Evolutionary conservation across 768 basidiomycete species (phyloP), one percentile per base, ranked within the genome.

Genomic region (Collybia mongolica): DNA sequence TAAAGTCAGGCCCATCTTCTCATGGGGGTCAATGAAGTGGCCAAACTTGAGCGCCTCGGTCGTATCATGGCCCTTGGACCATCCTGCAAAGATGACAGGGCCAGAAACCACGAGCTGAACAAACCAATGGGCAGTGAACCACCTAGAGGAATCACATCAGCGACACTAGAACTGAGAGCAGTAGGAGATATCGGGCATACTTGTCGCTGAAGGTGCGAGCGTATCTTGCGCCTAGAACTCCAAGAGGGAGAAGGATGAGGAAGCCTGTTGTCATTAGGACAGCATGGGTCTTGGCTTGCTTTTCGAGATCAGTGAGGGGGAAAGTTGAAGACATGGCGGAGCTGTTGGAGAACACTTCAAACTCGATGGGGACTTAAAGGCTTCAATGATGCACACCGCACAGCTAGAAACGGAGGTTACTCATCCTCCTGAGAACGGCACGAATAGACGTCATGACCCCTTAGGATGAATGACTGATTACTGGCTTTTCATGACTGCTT

Each of bases 161-260:
- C 38, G 48, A 28, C 44, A 42, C 20, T 32, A 17, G 42, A 39
- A 39, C 28, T 18, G 29, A 17, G n/a, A 18, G 40, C 35, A 28
- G 32, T 6, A 20, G 49, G 12, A 37, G 20, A 32, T 18, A 46
- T 29, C 17, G 20, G 35, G 63, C 73, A 61, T 61, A 81, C 73
- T 59, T 66, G 35, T 62, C 65, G 20, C 70, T 77, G 54, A 74
- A 77, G 6, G 81, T 83, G 44, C 83, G 72, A 12, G 72, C 60
- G 54, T 76, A 83, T 51, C 83, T 73, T 22, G 79, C 77, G 38
- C 82, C 64, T 53, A 86, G 65, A 9, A 71, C 74, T n/a, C 84
- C 83, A 24, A 79, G 50, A 3, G 84, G 84, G 7, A 87, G 72
- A 15, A 86, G 56, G 44, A 84, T 65, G 42, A 85, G 65, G 37